Evolutionary conservation across 2,329 filamentous ascomycete species (phyloP).

Genomic region (Paradendryphiella salina): DNA sequence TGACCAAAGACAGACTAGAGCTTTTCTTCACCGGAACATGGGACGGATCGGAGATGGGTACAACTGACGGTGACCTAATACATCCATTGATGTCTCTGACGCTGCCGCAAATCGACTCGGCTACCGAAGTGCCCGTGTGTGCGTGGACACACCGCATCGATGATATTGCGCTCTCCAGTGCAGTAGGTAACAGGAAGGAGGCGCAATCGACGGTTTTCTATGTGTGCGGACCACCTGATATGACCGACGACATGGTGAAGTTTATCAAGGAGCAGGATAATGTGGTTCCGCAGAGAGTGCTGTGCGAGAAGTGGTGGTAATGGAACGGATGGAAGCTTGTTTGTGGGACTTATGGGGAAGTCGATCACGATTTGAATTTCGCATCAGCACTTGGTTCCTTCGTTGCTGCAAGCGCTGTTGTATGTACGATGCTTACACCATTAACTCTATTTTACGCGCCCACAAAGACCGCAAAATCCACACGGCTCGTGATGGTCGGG

Average conservation of each 20-base stretch:
- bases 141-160: constrained; percentile 43
- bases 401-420: constrained; percentile 22
- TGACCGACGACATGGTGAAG: constrained; percentile 54
- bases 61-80: constrained; percentile 32
- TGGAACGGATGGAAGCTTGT: background rate
- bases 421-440: constrained; percentile 28
- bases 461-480: constrained; percentile 27
- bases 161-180: constrained; percentile 46
- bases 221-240: constrained; percentile 54
- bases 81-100: constrained; percentile 41
- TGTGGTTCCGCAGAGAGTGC: constrained; percentile 46
- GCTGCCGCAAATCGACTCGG: constrained; percentile 34
- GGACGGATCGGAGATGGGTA: constrained; percentile 33
- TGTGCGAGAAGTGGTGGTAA: constrained; percentile 59
- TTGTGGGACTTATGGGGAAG: constrained; percentile 5
- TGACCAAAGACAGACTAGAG: constrained; percentile 38
- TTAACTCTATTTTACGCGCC: constrained; percentile 32
- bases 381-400: constrained; percentile 3
- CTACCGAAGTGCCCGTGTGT: constrained; percentile 37
- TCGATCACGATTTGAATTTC: constrained; percentile 1
- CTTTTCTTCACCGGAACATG: constrained; percentile 45
- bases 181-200: constrained; percentile 44
- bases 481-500: constrained; percentile 11
- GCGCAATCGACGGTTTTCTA: constrained; percentile 50
- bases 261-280: constrained; percentile 46